phyloP scores from a whole-genome alignment of 495 filamentous ascomycete genomes.

The Symbiotaphrina buchneri region DNA sequence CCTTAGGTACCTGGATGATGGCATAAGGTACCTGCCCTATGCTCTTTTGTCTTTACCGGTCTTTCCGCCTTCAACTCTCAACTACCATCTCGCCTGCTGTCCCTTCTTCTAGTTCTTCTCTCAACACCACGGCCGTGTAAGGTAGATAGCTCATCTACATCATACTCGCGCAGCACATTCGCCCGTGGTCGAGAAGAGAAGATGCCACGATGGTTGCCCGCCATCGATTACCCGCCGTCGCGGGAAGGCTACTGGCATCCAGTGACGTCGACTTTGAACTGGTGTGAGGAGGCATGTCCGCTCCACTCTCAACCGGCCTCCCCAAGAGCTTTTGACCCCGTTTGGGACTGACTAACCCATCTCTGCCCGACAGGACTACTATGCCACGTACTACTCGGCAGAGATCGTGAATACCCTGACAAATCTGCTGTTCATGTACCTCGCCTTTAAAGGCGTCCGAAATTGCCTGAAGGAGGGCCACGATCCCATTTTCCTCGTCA shows the following conservation, averaged over 20 bases:
- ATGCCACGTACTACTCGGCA: constrained; percentile 21
- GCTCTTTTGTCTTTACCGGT: too few relatives aligned
- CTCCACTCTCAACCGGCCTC: too few relatives aligned
- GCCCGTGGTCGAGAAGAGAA: neutral
- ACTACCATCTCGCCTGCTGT: too few relatives aligned
- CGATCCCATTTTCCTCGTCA: constrained; percentile 47
- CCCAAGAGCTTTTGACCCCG: too few relatives aligned
- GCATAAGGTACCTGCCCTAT: too few relatives aligned
- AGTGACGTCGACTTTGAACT: constrained; percentile 77
- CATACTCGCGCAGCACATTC: too few relatives aligned
- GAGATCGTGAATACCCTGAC: constrained; percentile 55
- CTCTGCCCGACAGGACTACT: neutral
- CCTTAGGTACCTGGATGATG: too few relatives aligned
- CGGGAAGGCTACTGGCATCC: constrained; percentile 58
- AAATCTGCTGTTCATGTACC: constrained; percentile 57
- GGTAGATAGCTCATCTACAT: too few relatives aligned
- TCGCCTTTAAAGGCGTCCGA: constrained; percentile 47
- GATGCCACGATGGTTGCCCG: constrained; percentile 24
- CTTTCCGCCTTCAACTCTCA: too few relatives aligned
- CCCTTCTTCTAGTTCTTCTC: too few relatives aligned
- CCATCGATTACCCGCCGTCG: constrained; percentile 47
- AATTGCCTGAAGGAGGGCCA: constrained; percentile 49
- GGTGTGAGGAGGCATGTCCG: constrained; percentile 64
- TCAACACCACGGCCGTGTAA: too few relatives aligned
- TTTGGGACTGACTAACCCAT: too few relatives aligned